These are phyloP conservation scores for Cyclospora cayetanensis DNA, from an alignment of 169 alveolate species.

Conservation along the genomic window DNA sequence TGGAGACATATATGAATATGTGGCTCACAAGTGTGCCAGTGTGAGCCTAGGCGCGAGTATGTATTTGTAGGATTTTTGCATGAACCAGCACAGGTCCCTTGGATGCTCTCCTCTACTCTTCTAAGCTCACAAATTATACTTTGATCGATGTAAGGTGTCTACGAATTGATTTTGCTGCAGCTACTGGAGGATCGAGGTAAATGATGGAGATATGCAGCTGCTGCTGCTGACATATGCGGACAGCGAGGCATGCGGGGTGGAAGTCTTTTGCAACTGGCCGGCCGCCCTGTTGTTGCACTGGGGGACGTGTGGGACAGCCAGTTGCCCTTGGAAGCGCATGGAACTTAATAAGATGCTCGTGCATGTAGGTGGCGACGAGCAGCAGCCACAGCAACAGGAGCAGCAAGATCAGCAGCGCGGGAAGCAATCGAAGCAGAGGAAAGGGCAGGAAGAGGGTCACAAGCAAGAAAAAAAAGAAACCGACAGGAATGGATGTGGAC, in stretches of 20 bases:
- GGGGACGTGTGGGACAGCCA: constrained; percentile 23
- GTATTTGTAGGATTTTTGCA: no score
- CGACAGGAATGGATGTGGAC: not conserved
- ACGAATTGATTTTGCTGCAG: no score
- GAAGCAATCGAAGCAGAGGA: no score
- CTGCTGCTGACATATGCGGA: constrained; percentile 38
- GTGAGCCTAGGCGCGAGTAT: no score
- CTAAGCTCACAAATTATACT: no score
- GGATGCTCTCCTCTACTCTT: no score
- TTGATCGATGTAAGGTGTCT: no score
- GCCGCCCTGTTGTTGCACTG: constrained; percentile 57
- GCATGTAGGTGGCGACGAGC: constrained; percentile 5
- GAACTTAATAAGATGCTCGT: constrained; percentile 52
- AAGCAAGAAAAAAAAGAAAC: not conserved
- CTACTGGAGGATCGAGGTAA: constrained; percentile 54
- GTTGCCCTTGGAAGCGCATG: constrained; percentile 48
- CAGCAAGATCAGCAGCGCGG: not conserved
- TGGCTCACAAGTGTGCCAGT: no score
- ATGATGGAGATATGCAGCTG: constrained; percentile 52
- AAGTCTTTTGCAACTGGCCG: constrained; percentile 60
- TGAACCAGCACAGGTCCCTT: no score
- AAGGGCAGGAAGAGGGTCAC: no score
- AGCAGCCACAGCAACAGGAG: not conserved
- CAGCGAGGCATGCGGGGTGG: constrained; percentile 50
- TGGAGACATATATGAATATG: no score